Evolutionary conservation across 1,284 basidiomycete genomes (phyloP).

Genomic region (Ganoderma sinense): DNA sequence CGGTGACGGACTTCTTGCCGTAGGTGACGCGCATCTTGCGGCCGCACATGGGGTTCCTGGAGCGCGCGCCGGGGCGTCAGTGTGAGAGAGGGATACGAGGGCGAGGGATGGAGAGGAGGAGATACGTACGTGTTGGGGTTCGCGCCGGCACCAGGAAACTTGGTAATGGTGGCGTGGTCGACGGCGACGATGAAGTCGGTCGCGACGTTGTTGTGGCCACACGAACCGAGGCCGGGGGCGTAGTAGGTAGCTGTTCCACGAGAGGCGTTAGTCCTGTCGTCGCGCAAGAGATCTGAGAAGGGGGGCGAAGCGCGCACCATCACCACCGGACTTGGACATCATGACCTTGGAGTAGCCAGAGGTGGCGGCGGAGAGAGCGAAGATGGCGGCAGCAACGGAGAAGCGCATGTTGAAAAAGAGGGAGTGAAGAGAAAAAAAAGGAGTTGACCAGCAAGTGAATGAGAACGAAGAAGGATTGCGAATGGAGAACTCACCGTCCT

Average conservation of each 20-base stretch:
- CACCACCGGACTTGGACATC: neutral
- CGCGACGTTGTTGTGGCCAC: conserved; percentile 29
- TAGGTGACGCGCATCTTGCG: conserved; percentile 39
- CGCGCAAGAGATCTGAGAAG: neutral
- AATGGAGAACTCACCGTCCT: conserved; percentile 12
- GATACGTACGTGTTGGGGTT: conserved; percentile 28
- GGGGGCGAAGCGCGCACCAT: neutral
- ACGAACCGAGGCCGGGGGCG: conserved; percentile 27
- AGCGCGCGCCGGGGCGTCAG: neutral
- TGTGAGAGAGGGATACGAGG: neutral
- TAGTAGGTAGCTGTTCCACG: conserved; percentile 25
- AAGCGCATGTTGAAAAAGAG: neutral
- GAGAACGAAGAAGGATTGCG: conserved; percentile 18
- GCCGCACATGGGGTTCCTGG: conserved; percentile 45
- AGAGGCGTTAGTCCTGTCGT: neutral
- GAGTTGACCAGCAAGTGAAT: conserved; percentile 1
- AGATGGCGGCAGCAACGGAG: neutral
- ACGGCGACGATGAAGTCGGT: conserved; percentile 32
- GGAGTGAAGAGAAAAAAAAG: neutral
- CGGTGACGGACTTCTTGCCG: conserved; percentile 31
- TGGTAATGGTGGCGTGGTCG: conserved; percentile 22
- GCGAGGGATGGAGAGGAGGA: neutral
- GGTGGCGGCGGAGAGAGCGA: neutral
- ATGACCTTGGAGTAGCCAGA: neutral
- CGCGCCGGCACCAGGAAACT: conserved; percentile 27